These are phyloP conservation scores for Leccinum subtestaceum DNA, from an alignment of 768 basidiomycete species.

Conservation along the genomic window DNA sequence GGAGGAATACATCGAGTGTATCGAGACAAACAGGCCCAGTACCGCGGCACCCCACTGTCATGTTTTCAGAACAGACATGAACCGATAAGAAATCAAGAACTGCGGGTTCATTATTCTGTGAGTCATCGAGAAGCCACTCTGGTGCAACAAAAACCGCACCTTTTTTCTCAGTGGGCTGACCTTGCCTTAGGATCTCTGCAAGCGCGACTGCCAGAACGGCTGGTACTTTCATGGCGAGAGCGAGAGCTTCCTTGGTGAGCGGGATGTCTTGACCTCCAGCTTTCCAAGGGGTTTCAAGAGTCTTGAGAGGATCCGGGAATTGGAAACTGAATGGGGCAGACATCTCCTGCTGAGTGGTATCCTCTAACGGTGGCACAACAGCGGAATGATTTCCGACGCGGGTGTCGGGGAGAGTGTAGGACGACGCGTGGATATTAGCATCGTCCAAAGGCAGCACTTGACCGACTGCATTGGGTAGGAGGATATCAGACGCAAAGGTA, in stretches of 20 bases:
- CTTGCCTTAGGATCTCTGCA: too few species aligned
- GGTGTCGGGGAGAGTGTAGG: neutral
- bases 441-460: neutral
- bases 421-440: neutral
- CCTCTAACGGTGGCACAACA: neutral
- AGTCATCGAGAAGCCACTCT: neutral
- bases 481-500: neutral
- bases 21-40: neutral
- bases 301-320: neutral
- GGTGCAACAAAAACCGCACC: too few species aligned
- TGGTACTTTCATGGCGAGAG: neutral
- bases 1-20: neutral
- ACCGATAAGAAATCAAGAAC: accelerated
- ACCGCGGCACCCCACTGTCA: neutral
- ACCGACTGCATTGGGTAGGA: neutral
- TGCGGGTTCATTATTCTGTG: too few species aligned
- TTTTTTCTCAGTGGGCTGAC: neutral
- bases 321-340: neutral
- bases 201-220: too few species aligned
- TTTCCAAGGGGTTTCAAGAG: neutral
- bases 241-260: neutral
- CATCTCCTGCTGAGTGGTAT: neutral
- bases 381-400: neutral
- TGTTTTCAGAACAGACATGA: neutral
- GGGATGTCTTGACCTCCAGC: neutral